Conservation (phyloP, 106 monocot species). For the Allium sativum region DNA sequence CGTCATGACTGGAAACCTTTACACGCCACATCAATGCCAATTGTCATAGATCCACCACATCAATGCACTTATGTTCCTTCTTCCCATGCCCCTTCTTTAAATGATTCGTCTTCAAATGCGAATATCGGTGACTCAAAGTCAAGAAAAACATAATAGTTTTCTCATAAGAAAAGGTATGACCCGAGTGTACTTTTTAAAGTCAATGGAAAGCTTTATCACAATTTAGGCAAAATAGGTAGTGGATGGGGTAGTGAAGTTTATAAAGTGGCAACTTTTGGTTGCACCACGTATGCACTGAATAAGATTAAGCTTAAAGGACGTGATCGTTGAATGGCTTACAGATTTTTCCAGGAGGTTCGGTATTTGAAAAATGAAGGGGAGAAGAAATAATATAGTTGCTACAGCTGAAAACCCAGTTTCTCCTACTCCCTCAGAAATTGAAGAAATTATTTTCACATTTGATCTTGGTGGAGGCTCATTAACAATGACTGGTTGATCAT, state of each 20-base stretch:
- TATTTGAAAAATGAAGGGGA: conserved; percentile 94
- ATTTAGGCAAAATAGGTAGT: conserved; percentile 96
- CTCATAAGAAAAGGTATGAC: conserved; percentile 72
- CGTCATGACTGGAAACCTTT: conserved; percentile 8
- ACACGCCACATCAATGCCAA: conserved; percentile 34
- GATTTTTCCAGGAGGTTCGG: conserved; percentile 95
- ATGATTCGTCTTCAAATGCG: conserved; percentile 13
- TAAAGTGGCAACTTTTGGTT: conserved; percentile 80
- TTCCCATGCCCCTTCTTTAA: conserved; percentile 19
- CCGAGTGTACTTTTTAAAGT: conserved; percentile 81
- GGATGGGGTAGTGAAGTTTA: conserved; percentile 99
- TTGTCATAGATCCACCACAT: conserved; percentile 33
- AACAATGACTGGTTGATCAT: too few species aligned
- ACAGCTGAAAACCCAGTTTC: too few species aligned
- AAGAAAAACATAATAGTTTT: conserved; percentile 39
- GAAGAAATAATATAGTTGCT: too few species aligned
- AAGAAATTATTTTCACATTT: too few species aligned
- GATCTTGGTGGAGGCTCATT: too few species aligned
- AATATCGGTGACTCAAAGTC: conserved; percentile 22
- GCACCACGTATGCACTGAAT: conserved; percentile 86
- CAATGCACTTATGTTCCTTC: conserved; percentile 29
- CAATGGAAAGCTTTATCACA: conserved; percentile 90
- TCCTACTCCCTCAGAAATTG: too few species aligned
- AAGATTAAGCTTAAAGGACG: conserved; percentile 89
- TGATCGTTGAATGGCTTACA: conserved; percentile 85